phyloP scores from a whole-genome alignment of 1,284 basidiomycete species.

The Exobasidium cylindrosporum region DNA sequence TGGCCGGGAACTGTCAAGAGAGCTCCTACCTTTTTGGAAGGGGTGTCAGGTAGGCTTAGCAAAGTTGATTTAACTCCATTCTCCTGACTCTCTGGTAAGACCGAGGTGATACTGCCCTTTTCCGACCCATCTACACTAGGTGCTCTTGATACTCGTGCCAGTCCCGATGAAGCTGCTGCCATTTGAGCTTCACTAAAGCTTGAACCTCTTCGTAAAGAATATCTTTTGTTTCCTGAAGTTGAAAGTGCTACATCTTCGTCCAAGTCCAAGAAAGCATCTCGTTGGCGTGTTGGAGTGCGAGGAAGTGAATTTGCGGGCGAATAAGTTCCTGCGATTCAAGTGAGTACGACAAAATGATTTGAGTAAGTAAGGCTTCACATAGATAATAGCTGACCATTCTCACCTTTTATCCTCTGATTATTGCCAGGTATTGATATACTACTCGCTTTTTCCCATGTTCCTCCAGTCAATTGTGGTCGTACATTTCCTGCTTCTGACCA shows the following conservation, averaged over 20 bases:
- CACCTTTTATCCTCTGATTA: not conserved
- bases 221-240: not conserved
- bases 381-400: too few species aligned
- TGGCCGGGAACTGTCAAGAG: not conserved
- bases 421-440: not conserved
- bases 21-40: not conserved
- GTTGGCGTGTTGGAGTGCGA: conserved; percentile 18
- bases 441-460: not conserved
- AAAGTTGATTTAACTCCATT: not conserved
- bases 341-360: too few species aligned
- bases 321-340: not conserved
- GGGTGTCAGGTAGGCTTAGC: conserved; percentile 1
- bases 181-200: conserved; percentile 14
- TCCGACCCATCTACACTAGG: not conserved
- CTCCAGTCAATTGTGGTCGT: conserved; percentile 42
- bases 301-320: conserved; percentile 9
- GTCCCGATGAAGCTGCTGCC: conserved; percentile 7
- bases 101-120: not conserved
- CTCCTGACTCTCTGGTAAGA: not conserved
- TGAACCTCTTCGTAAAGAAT: not conserved
- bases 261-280: conserved; percentile 44
- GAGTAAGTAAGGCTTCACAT: too few species aligned
- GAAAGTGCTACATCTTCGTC: conserved; percentile 28
- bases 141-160: conserved; percentile 3
- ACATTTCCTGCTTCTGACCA: conserved; percentile 31